Base-by-base conservation (phyloP, 2,329 filamentous ascomycete genomes). In the Aulographum hederae region DNA sequence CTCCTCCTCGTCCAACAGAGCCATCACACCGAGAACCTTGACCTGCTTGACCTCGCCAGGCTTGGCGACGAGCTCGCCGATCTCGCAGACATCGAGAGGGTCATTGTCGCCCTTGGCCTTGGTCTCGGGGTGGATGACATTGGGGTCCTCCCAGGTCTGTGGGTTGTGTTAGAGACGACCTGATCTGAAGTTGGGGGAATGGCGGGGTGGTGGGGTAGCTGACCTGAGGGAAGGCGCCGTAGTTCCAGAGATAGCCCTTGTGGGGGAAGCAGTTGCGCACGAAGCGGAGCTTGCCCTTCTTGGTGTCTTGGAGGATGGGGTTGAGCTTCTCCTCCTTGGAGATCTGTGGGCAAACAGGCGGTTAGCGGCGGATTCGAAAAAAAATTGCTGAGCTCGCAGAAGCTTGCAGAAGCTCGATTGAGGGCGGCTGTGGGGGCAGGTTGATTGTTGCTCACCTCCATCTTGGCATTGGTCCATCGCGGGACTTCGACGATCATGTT, bases 201-300 rank as follows among this genome's bases (percentile, higher is more conserved):
- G 21, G 38, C 20, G 23, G 28, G 34, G 36, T 31, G 36, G 31
- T 35, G 36, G 37, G 35, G 39, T 38, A 37, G 39, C 21, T 53
- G 69, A 89, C 82, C 69, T 89, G 82, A 50, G 89, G 89, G 76
- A 98, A 95, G 60, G 85, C 85, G 65, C 89, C 89, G 65, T 98
- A 98, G 74, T 98, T 98, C 89, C 89, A 98, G 49, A 98, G 81
- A 64, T 98, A 98, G 45, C 89, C 89, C 74, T 98, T 95, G 78
- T 98, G 89, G 49, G 89, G 89, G 73, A 98, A 98, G 77, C 89
- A 98, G 78, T 98, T 98, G 65, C 89, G 84, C 57, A 98, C 89
- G 58, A 78, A 98, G 53, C 89, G 81, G 51, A 95, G 84, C 73
- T 94, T 95, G 72, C 86, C 89, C 73, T 98, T 95, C 79, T 98